Evolutionary conservation across 2,329 filamentous ascomycete species (phyloP), one percentile per base, ranked within the genome.

Genomic region (Arachnomyces sp.): DNA sequence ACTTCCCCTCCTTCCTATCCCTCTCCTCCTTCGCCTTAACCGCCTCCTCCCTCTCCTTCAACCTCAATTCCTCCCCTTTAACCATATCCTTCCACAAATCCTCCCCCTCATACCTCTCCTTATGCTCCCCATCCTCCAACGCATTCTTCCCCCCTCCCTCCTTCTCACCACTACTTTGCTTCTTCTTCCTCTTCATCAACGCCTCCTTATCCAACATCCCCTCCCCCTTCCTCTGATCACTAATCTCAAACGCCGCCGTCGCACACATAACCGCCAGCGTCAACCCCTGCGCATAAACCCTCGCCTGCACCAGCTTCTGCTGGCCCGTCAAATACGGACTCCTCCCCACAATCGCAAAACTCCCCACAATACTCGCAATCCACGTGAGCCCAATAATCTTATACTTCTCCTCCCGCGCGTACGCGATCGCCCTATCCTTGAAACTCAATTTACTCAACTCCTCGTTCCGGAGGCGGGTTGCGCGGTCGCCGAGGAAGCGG

Each of bases 231-330:
- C 79, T 81, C 50, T 82, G 83, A 64, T 98, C 92, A 39, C 69
- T 70, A 31, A 80, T 74, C 77, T 95, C 89, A 53, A 95, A 83
- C 8, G 79, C 83, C 34, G 90, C 87, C 25, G 80, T 84, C 42
- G 85, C 79, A 57, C 94, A 76, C 42, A 95, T 71, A 38, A 94
- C 86, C 48, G 82, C 84, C 34, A 95, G 71, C 4, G 89, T 94
- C 53, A 94, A 69, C 4, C 84, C 87, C 70, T 95, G 89, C 3
- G 89, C 89, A 65, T 94, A 94, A 49, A 95, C 83, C 76, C 89
- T 82, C 16, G 88, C 89, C 73, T 95, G 89, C 12, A 95, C 89
- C 15, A 95, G 69, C 73, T 94, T 94, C 72, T 95, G 89, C 45
- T 76, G 68, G 2, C 79, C 81, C 36, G 74, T 77, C 34, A 94